These are phyloP conservation scores for Tothia fuscella DNA, from an alignment of 2,329 filamentous ascomycete species.

Conservation along the genomic window DNA sequence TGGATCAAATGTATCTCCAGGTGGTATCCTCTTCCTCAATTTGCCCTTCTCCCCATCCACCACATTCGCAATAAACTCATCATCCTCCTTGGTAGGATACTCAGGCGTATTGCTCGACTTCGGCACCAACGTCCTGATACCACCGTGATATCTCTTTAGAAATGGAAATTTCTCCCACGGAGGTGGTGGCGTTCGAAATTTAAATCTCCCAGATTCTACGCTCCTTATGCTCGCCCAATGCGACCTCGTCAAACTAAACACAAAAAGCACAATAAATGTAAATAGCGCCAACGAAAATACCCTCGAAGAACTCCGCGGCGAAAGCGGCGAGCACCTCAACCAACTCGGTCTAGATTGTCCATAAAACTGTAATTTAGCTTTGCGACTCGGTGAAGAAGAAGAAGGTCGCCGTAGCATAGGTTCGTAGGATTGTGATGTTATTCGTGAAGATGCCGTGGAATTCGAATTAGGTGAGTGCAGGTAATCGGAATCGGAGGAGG, in stretches of 20 bases:
- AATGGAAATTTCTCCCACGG: slow-evolving; percentile 84
- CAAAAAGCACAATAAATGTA: slow-evolving; percentile 60
- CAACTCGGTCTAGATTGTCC: neutral
- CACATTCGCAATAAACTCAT: slow-evolving; percentile 35
- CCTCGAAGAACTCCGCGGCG: slow-evolving; percentile 58
- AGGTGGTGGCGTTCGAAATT: slow-evolving; percentile 51
- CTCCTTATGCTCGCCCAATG: slow-evolving; percentile 55
- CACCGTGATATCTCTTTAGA: slow-evolving; percentile 80
- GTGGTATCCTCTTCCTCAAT: slow-evolving; percentile 17
- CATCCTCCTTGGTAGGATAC: slow-evolving; percentile 59
- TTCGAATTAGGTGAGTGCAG: slow-evolving; percentile 30
- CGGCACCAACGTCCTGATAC: slow-evolving; percentile 59
- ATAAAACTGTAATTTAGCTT: slow-evolving; percentile 6
- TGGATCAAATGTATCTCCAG: slow-evolving; percentile 44
- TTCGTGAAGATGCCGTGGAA: slow-evolving; percentile 43
- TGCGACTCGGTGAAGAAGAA: slow-evolving; percentile 19
- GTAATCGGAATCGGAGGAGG: slow-evolving; percentile 21
- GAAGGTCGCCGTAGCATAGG: slow-evolving; percentile 28
- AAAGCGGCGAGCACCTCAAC: slow-evolving; percentile 23
- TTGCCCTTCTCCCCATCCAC: slow-evolving; percentile 24
- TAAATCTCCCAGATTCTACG: slow-evolving; percentile 45
- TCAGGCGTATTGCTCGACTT: slow-evolving; percentile 60
- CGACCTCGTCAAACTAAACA: slow-evolving; percentile 61
- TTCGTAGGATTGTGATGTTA: slow-evolving; percentile 27
- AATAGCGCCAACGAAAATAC: slow-evolving; percentile 66